Base-by-base conservation (phyloP, 495 filamentous ascomycete genomes). In the Tuber umbilicatum region DNA sequence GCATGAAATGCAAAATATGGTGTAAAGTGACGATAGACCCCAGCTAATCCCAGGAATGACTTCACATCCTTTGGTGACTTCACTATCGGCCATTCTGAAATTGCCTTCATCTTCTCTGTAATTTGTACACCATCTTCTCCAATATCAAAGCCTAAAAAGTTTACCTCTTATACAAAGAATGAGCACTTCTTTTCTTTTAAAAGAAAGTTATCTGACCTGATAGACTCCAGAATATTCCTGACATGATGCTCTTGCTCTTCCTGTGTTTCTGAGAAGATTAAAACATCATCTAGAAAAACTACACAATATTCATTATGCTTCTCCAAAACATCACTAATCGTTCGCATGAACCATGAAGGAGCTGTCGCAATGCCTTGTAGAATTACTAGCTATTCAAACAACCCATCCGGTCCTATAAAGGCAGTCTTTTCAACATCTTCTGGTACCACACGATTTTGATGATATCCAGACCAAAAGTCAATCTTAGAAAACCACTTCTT, bases 401-500 rank as follows among this genome's bases (percentile, higher is more conserved):
- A 23, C 14, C 69, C 19, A 40, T 70, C 69, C 9, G 69, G 69
- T 9, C 69, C 69, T 4, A 70, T 16, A 70, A 70, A 70, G 9
- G 69, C 69, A 1, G 69, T 40, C 27, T 70, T 70, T 38, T 70
- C 69, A 41, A 70, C 19, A 40, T 70, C 69, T 31, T 7, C n/a
- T 4, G 69, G 19, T 10, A 27, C 5, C 0, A 70, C 69, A n/a
- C 27, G n/a, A 41, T 47, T n/a, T 47, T 72, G 70, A 40, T 72
- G 21, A 39, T 72, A 55, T 6, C 70, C 70, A 55, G 41, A 47
- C 21, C 41, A 41, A 12, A 74, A 39, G 69, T 88, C 84, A 0
- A 89, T 64, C 73, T 87, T 87, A 0, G 79, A 88, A 74, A 86
- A 88, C 47, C 81, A 79, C 50, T 79, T 83, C 5, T 81, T 80